These are phyloP conservation scores for Tetradesmus obliquus DNA, from an alignment of 139 green algal species.

Conservation along the genomic window DNA sequence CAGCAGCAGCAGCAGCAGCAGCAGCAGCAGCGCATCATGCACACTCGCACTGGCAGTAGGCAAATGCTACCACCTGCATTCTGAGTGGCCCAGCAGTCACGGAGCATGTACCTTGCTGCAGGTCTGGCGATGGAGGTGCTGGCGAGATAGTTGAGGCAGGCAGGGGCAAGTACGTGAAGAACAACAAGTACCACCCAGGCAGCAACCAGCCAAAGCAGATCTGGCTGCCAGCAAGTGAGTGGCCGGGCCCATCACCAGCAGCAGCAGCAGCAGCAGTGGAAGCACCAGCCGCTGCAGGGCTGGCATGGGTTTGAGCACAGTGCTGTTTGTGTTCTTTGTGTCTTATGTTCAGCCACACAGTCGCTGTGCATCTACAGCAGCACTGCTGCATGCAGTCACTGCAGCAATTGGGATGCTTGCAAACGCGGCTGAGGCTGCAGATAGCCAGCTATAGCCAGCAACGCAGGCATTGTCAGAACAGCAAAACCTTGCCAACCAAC, in stretches of 20 bases:
- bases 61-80: too few relatives aligned
- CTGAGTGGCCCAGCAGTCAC: neutral
- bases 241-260: neutral
- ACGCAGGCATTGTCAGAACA: too few relatives aligned
- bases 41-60: neutral
- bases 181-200: conserved; percentile 86
- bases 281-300: neutral
- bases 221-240: conserved; percentile 72
- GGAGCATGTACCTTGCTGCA: conserved; percentile 38
- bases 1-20: neutral
- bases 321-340: too few relatives aligned
- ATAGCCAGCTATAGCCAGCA: too few relatives aligned
- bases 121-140: conserved; percentile 74
- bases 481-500: neutral
- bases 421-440: too few relatives aligned
- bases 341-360: too few relatives aligned
- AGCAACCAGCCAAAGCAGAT: conserved; percentile 77
- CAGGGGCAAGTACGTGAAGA: conserved; percentile 72
- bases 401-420: too few relatives aligned
- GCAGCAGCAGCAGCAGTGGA: neutral
- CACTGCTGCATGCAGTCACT: neutral
- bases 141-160: conserved; percentile 76
- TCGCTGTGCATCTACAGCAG: neutral
- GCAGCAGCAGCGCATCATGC: neutral
- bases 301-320: too few relatives aligned